Conservation (phyloP, 495 filamentous ascomycete genomes). For the Friedmanniomyces endolithicus region DNA sequence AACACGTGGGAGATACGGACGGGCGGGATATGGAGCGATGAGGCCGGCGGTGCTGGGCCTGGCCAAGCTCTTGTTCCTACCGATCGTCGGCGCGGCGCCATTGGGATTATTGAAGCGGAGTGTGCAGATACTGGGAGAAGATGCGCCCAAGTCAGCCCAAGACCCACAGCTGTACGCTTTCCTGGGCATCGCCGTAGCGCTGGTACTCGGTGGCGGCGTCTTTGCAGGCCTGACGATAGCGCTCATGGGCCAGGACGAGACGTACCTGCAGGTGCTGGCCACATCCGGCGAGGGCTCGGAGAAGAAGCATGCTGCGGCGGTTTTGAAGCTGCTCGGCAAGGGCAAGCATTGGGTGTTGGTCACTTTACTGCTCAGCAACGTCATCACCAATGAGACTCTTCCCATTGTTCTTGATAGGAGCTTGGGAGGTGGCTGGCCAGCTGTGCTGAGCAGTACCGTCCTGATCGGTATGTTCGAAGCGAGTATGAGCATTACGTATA, state of each 20-base stretch:
- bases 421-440: constrained; percentile 87
- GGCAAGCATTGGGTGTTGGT: constrained; percentile 99
- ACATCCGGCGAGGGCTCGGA: constrained; percentile 72
- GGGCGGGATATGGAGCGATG: constrained; percentile 4
- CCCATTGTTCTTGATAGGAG: constrained; percentile 90
- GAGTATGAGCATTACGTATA: not conserved
- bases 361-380: constrained; percentile 84
- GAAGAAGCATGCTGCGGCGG: constrained; percentile 66
- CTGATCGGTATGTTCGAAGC: constrained; percentile 59
- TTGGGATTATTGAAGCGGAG: not conserved
- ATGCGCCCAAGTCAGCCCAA: constrained; percentile 20
- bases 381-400: constrained; percentile 95
- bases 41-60: constrained; percentile 11
- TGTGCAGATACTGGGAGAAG: constrained; percentile 5
- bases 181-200: constrained; percentile 50
- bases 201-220: constrained; percentile 81
- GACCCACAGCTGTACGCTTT: constrained; percentile 59
- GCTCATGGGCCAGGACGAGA: constrained; percentile 84
- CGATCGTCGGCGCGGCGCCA: constrained; percentile 11
- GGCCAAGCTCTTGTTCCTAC: constrained; percentile 8
- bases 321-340: constrained; percentile 64
- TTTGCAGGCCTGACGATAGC: constrained; percentile 96
- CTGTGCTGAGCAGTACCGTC: constrained; percentile 81
- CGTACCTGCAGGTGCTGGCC: constrained; percentile 89
- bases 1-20: not conserved